Evolutionary conservation across 495 filamentous ascomycete species (phyloP).

Genomic region (Daldinia loculata): DNA sequence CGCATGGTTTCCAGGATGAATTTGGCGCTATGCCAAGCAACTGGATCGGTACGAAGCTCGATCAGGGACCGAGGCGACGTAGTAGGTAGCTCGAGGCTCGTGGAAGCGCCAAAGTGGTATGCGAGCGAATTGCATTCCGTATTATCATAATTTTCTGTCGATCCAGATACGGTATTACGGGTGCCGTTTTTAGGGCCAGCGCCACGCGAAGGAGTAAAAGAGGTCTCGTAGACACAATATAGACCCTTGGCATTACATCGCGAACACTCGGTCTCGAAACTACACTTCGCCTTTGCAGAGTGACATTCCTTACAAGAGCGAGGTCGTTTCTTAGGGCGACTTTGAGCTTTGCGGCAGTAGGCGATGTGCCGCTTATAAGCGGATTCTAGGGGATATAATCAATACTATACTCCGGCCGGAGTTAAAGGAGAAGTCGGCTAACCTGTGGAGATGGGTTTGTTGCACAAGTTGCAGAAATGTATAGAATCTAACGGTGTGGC

Average conservation of each 20-base stretch:
- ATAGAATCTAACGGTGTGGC: neutral
- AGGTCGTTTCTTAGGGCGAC: constrained; percentile 36
- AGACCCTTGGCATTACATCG: constrained; percentile 35
- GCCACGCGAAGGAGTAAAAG: neutral
- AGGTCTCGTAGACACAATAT: constrained; percentile 35
- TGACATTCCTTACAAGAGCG: constrained; percentile 44
- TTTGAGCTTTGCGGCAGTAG: constrained; percentile 38
- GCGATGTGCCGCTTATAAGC: constrained; percentile 40
- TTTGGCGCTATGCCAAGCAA: constrained; percentile 23
- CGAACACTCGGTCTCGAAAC: constrained; percentile 37
- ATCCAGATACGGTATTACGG: neutral
- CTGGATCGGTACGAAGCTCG: constrained; percentile 34
- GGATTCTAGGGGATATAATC: constrained; percentile 30
- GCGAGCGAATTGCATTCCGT: neutral
- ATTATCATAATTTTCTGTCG: neutral
- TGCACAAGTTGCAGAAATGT: constrained; percentile 24
- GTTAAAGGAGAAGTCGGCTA: constrained; percentile 3
- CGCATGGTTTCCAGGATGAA: constrained; percentile 37
- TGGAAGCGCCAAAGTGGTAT: constrained; percentile 21
- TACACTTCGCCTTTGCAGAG: constrained; percentile 43
- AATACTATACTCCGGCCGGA: neutral
- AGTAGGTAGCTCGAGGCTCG: constrained; percentile 2
- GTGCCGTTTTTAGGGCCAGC: neutral
- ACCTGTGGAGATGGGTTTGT: constrained; percentile 42
- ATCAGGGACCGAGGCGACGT: constrained; percentile 17